A percentile compares a stretch with the other conserved stretches of the same genome.
These are phyloP conservation scores for Tulasnella sp. DNA, from an alignment of 768 basidiomycete species.

Conservation along the genomic window DNA sequence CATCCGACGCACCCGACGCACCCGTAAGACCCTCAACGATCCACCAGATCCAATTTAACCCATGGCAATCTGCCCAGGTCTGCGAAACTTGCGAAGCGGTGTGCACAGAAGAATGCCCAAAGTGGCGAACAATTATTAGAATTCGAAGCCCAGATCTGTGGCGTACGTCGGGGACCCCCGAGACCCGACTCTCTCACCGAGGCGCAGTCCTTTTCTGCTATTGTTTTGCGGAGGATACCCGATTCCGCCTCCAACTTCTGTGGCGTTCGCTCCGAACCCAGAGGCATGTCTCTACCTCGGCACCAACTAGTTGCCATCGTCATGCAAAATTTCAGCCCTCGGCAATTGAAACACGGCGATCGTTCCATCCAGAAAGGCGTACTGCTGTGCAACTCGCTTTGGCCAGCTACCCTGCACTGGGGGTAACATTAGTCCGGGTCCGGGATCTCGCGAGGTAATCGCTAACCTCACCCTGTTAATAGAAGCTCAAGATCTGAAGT, in stretches of 20 bases:
- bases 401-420: neutral
- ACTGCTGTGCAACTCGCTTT: neutral
- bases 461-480: no score
- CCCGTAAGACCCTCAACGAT: neutral
- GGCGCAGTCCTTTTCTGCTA: neutral
- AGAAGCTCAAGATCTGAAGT: no score
- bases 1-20: neutral
- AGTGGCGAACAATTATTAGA: neutral
- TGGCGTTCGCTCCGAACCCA: neutral
- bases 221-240: neutral
- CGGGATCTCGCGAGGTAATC: neutral
- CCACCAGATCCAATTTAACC: neutral
- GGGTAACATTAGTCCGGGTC: neutral
- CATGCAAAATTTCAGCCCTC: no score
- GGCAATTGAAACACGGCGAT: neutral
- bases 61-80: neutral
- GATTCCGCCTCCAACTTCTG: neutral
- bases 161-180: neutral
- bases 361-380: neutral
- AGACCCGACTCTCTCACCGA: neutral
- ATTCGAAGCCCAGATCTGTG: neutral
- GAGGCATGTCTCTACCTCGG: neutral
- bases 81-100: no score
- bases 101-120: neutral
- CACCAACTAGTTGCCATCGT: neutral